Conservation (phyloP, 2,329 filamentous ascomycete genomes). For the Penicillium sp. region DNA sequence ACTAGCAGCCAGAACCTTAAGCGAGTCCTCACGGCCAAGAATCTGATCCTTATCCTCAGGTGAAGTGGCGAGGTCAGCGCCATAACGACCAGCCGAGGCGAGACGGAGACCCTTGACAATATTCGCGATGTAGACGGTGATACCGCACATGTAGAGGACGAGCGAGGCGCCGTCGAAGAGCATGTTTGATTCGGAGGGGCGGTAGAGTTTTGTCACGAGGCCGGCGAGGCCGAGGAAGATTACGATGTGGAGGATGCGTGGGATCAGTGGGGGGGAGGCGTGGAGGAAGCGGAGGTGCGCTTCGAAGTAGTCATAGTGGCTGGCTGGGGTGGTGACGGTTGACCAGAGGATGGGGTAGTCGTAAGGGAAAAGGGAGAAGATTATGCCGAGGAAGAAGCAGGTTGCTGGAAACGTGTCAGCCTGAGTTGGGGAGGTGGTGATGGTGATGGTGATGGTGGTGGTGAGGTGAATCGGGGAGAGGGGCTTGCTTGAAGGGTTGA, state of each 20-base stretch:
- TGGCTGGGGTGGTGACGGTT: constrained; percentile 42
- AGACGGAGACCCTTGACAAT: constrained; percentile 93
- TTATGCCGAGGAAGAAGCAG: constrained; percentile 97
- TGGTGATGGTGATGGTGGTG: constrained; percentile 10
- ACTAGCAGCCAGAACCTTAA: constrained; percentile 89
- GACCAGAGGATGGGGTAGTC: constrained; percentile 60
- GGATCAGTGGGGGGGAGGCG: constrained; percentile 87
- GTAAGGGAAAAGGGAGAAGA: constrained; percentile 96
- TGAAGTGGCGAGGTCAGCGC: constrained; percentile 45
- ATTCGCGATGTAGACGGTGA: constrained; percentile 93
- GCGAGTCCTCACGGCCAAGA: constrained; percentile 81
- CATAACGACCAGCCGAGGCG: constrained; percentile 73
- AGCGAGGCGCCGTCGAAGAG: constrained; percentile 82
- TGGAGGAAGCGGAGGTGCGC: constrained; percentile 89
- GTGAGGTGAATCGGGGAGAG: constrained; percentile 1
- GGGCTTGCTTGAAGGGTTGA: constrained; percentile 28
- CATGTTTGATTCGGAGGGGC: constrained; percentile 89
- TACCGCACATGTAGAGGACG: constrained; percentile 78
- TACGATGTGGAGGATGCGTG: constrained; percentile 91
- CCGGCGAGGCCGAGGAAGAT: constrained; percentile 85
- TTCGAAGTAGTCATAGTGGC: constrained; percentile 85
- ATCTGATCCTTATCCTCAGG: constrained; percentile 65
- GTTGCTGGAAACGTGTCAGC: constrained; percentile 61
- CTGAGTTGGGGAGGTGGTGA: constrained; percentile 6
- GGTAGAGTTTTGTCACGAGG: constrained; percentile 93